Base-by-base conservation (phyloP, 495 filamentous ascomycete genomes). In the Aspergillus ostianus region DNA sequence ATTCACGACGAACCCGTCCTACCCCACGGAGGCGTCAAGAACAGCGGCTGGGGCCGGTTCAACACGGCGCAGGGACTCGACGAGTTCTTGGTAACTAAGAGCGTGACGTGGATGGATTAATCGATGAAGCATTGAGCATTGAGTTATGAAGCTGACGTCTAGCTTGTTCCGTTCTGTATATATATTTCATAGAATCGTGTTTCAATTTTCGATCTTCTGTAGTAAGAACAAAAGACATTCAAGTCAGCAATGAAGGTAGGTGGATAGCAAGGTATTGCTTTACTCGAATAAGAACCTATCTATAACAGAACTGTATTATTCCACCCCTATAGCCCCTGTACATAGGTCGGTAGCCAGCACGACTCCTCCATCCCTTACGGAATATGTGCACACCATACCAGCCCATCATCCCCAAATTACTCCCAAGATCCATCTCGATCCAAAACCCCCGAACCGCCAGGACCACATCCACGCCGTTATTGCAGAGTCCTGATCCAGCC, bases 21-120 rank as follows among this genome's bases (percentile, higher is more conserved):
- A 52, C 90, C 91, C 17, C 91, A 95, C 74, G 91, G 92, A 15
- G 92, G 92, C 20, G 84, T 86, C 54, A 97, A 97, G 82, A 83
- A 85, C 55, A 91, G 88, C 64, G 92, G 92, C 4, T 93, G 84
- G 76, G 92, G 92, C 0, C 69, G 84, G 9, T 87, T 87, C 64
- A 84, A 84, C 66, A 76, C 72, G 0, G 70, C 68, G 21, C 77
- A 77, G 64, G 84, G 84, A 0, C 56, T 87, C 51, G 75, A 88
- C 47, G 92, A 97, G 77, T 97, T 92, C 75, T 70, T 93, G 69
- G 80, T 84, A 63, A 85, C 85, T 21, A 97, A 97, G 83, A 92
- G 85, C 45, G 81, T 97, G 18, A 96, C 91, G 8, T 95, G 85
- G 76, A 77, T 77, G 76, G 74, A 77, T 62, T 73, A 59, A 64